A percentile compares a stretch with the other conserved stretches of the same genome.
phyloP scores from a whole-genome alignment of 495 filamentous ascomycete genomes.

The Corynascus novoguineensis region DNA sequence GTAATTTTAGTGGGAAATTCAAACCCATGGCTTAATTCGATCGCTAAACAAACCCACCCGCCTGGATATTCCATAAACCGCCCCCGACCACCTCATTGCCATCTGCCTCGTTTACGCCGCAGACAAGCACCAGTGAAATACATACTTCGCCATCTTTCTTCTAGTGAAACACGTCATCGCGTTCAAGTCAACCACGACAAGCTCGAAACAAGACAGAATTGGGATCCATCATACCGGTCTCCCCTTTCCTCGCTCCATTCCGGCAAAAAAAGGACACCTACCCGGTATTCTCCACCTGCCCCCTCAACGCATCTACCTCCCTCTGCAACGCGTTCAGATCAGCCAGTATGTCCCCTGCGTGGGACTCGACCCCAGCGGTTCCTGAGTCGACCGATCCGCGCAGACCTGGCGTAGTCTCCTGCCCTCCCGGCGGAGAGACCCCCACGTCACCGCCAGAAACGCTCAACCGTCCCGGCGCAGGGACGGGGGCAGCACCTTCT shows the following conservation, averaged over 20 bases:
- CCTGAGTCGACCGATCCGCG: too few species aligned
- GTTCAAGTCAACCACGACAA: too few species aligned
- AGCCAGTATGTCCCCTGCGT: slow-evolving; percentile 54
- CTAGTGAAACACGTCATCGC: neutral
- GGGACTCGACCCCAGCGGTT: neutral
- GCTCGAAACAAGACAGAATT: too few species aligned
- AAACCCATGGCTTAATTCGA: neutral
- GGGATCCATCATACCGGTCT: too few species aligned
- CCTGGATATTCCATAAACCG: neutral
- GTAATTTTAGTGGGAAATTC: neutral
- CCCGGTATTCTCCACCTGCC: slow-evolving; percentile 41
- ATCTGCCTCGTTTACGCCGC: neutral
- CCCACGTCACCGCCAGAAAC: neutral
- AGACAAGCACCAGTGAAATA: neutral
- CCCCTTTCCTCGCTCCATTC: neutral
- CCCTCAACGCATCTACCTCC: slow-evolving; percentile 66
- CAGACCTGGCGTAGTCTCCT: neutral
- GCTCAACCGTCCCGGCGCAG: neutral
- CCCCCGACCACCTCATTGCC: neutral
- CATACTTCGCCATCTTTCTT: neutral
- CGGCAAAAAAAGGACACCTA: neutral
- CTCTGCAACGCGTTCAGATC: slow-evolving; percentile 62
- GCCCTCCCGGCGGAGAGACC: neutral
- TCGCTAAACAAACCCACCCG: neutral
- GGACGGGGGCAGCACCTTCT: slow-evolving; percentile 19